Percentiles rank a stretch among this genome's conserved stretches.
These are phyloP conservation scores for Epithele typhae DNA, from an alignment of 768 basidiomycete genomes.

Conservation along the genomic window DNA sequence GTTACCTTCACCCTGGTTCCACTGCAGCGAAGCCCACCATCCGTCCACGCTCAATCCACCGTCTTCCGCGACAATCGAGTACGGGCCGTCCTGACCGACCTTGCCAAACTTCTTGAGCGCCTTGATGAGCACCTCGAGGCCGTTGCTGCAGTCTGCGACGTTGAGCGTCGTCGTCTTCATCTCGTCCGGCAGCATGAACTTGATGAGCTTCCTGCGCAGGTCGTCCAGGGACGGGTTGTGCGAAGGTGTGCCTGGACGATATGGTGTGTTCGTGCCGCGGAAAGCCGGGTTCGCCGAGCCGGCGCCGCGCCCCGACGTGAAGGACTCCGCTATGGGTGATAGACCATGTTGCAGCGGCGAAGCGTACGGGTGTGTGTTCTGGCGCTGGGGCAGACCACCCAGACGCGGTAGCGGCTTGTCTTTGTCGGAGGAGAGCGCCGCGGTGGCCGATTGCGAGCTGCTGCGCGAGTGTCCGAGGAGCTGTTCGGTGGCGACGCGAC, in stretches of 20 bases:
- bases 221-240: slow-evolving; percentile 63
- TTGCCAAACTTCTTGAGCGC: slow-evolving; percentile 91
- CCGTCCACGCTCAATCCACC: slow-evolving; percentile 81
- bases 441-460: slow-evolving; percentile 43
- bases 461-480: slow-evolving; percentile 44
- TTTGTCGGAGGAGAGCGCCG: slow-evolving; percentile 29
- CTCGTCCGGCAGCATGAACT: slow-evolving; percentile 83
- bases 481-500: slow-evolving; percentile 6
- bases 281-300: slow-evolving; percentile 43
- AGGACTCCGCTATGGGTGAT: slow-evolving; percentile 73
- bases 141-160: slow-evolving; percentile 73
- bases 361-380: slow-evolving; percentile 56
- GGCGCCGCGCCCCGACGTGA: slow-evolving; percentile 32
- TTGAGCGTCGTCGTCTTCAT: slow-evolving; percentile 55
- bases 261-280: slow-evolving; percentile 37
- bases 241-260: slow-evolving; percentile 24
- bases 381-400: slow-evolving; percentile 35
- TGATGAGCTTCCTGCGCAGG: slow-evolving; percentile 78
- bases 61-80: slow-evolving; percentile 63
- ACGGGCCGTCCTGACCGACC: slow-evolving; percentile 37
- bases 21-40: slow-evolving; percentile 80
- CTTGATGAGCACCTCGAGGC: slow-evolving; percentile 82
- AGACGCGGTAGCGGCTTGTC: slow-evolving; percentile 44
- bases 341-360: slow-evolving; percentile 42
- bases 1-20: slow-evolving; percentile 43